phyloP scores from a whole-genome alignment of 75 land plant genomes.

The Picea sitchensis region DNA sequence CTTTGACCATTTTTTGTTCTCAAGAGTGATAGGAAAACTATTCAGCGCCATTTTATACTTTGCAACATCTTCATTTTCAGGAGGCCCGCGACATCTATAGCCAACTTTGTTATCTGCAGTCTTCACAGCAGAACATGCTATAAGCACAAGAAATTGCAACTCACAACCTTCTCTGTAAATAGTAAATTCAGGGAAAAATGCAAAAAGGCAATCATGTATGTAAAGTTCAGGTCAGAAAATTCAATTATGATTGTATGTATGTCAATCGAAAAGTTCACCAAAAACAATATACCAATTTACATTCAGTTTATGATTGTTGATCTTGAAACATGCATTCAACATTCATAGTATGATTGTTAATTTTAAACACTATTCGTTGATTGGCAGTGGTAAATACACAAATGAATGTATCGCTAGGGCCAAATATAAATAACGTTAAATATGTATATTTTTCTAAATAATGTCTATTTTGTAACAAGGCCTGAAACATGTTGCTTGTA shows the following conservation, averaged over 20 bases:
- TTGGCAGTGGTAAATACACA: too few species aligned
- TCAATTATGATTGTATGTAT: neutral
- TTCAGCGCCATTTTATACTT: conserved; percentile 37
- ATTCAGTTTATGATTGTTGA: neutral
- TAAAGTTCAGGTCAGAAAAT: neutral
- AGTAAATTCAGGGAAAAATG: neutral
- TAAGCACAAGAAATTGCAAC: neutral
- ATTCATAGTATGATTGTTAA: too few species aligned
- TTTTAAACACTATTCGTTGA: too few species aligned
- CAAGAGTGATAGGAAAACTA: conserved; percentile 34
- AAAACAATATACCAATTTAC: neutral
- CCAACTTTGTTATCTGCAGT: neutral
- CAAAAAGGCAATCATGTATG: neutral
- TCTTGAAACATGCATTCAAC: too few species aligned
- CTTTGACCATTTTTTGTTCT: conserved; percentile 56
- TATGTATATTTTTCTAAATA: too few species aligned
- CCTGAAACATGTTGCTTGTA: too few species aligned
- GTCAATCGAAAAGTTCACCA: neutral
- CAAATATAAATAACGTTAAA: too few species aligned
- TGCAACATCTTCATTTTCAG: conserved; percentile 69
- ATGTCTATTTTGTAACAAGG: too few species aligned
- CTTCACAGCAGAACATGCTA: neutral
- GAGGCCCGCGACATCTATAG: conserved; percentile 47
- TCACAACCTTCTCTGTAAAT: neutral
- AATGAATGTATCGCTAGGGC: too few species aligned